phyloP scores from a whole-genome alignment of 441 rosid species.

The Gossypium trilobum region DNA sequence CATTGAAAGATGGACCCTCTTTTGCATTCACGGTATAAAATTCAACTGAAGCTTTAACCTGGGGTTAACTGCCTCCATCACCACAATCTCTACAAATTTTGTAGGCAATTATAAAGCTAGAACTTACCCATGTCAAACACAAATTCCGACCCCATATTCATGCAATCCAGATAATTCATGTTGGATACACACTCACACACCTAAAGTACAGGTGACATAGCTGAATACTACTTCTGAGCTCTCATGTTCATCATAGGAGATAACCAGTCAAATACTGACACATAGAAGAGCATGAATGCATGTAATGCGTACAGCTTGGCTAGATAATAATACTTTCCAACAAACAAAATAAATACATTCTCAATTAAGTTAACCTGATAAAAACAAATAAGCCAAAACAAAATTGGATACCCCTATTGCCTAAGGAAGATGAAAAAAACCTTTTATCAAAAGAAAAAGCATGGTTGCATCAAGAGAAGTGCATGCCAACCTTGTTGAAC shows the following conservation, averaged over 20 bases:
- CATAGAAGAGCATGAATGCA: background rate
- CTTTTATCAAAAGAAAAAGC: background rate
- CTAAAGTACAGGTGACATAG: background rate
- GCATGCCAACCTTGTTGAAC: conserved; percentile 75
- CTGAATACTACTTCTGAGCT: background rate
- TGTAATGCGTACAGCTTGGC: background rate
- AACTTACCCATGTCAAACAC: background rate
- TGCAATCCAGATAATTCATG: too few relatives aligned
- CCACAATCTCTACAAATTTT: background rate
- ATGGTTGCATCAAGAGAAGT: conserved; percentile 34
- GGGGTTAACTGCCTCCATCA: background rate
- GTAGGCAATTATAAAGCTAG: background rate
- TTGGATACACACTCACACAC: conserved; percentile 3
- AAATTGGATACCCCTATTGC: background rate
- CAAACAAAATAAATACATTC: background rate
- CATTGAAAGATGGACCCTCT: background rate
- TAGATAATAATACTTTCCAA: background rate
- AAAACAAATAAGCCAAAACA: background rate
- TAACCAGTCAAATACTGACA: background rate
- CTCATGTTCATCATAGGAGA: background rate
- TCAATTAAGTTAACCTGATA: background rate
- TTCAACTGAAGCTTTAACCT: background rate
- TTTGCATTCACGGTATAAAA: background rate
- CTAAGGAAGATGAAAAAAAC: background rate
- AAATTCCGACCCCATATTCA: too few relatives aligned